Base-by-base conservation (phyloP, 1,139 yeast genomes). In the Geotrichum fermentans region DNA sequence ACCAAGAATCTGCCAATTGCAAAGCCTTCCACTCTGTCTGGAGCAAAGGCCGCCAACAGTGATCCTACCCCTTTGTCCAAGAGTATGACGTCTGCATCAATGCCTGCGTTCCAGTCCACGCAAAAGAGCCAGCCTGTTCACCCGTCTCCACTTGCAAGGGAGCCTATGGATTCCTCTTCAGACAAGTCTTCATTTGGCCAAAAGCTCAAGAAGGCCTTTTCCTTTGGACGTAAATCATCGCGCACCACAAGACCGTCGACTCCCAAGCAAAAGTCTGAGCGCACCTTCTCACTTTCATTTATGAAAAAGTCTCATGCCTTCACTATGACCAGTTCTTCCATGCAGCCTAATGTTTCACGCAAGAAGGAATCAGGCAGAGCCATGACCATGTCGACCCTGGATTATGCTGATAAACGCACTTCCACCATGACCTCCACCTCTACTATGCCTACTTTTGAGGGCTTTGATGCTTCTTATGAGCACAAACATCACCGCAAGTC, bases 141-240 rank as follows among this genome's bases (percentile, higher is more conserved):
- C 28, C n/a, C n/a, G n/a, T n/a, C n/a, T n/a, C n/a, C n/a, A n/a
- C n/a, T n/a, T n/a, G n/a, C n/a, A n/a, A n/a, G n/a, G n/a, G n/a
- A n/a, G n/a, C n/a, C n/a, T n/a, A n/a, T n/a, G n/a, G 6, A 6
- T 5, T 14, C 29, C 4, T 13, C 34, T 28, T 18, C 42, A 26
- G 47, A 36, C 37, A 45, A 45, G 30, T 18, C 48, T 1, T 42
- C 55, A 3, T 49, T 59, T 36, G 53, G 58, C 2, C 51, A 55
- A 7, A 53, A 54, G 43, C 50, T 61, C 40, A 58, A 53, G 29
- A 59, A 59, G 52, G 63, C 60, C 3, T 58, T 61, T 33, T 45
- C 61, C 3, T 58, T 61, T 48, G 60, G 58, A 13, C 37, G 32
- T 17, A 51, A 49, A 38, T 32, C 37, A 28, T n/a, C 26, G 4